Conservation (phyloP, 2,329 filamentous ascomycete species). For the Colletotrichum tropicicola region DNA sequence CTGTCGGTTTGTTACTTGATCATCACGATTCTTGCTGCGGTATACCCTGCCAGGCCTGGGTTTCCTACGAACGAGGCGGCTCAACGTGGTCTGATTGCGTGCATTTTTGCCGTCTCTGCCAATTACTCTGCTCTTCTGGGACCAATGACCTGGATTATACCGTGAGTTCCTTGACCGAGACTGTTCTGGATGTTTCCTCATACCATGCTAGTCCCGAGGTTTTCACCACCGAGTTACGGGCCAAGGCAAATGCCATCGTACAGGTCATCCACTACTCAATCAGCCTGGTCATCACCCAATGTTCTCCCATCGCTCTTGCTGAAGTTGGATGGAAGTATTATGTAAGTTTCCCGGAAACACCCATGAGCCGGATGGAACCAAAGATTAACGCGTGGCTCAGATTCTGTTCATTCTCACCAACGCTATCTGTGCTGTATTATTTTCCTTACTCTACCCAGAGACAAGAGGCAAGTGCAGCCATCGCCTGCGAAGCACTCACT, state of each 20-base stretch:
- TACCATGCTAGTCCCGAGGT: constrained; percentile 43
- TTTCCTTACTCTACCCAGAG: constrained; percentile 46
- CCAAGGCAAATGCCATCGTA: constrained; percentile 50
- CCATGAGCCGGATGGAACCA: background rate
- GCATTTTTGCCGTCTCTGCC: constrained; percentile 50
- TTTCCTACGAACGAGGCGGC: constrained; percentile 47
- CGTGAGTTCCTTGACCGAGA: constrained; percentile 39
- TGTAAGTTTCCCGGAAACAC: too few relatives aligned
- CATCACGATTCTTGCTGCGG: constrained; percentile 48
- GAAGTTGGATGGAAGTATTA: constrained; percentile 52
- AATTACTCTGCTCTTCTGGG: constrained; percentile 48
- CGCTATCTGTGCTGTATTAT: constrained; percentile 44
- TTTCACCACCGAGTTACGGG: constrained; percentile 49
- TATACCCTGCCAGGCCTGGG: constrained; percentile 45
- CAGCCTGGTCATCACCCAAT: constrained; percentile 50
- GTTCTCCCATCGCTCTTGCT: constrained; percentile 48
- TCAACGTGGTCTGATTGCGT: constrained; percentile 48
- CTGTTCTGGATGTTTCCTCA: background rate
- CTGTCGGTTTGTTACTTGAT: constrained; percentile 47
- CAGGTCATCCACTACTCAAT: constrained; percentile 52
- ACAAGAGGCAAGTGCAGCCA: constrained; percentile 40
- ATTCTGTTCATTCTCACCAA: constrained; percentile 50
- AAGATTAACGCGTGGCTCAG: constrained; percentile 24
- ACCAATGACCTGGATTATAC: constrained; percentile 53
- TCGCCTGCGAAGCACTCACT: too few relatives aligned